phyloP scores from a whole-genome alignment of 1,284 basidiomycete species.

The Boletus hoseneyae region DNA sequence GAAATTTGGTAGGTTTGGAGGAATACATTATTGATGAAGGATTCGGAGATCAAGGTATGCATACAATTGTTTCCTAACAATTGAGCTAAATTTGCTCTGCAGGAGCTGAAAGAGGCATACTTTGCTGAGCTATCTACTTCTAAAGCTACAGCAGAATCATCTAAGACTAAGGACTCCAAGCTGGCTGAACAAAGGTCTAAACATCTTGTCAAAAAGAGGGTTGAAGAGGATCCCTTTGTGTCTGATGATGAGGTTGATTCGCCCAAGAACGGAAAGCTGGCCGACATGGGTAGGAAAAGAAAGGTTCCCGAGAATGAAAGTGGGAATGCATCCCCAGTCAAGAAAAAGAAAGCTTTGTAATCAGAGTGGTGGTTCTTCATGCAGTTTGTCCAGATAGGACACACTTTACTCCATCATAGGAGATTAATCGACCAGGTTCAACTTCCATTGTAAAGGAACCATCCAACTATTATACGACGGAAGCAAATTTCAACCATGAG shows the following conservation, averaged over 20 bases:
- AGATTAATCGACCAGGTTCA: neutral
- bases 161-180: slow-evolving; percentile 23
- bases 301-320: slow-evolving; percentile 2
- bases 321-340: slow-evolving; percentile 11
- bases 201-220: slow-evolving; percentile 40
- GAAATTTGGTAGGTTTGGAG: slow-evolving; percentile 55
- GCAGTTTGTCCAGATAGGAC: neutral
- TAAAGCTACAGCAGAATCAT: slow-evolving; percentile 22
- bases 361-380: neutral
- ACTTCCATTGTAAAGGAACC: neutral
- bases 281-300: slow-evolving; percentile 3
- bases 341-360: slow-evolving; percentile 7
- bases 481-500: neutral
- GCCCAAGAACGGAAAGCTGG: slow-evolving; percentile 1
- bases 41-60: slow-evolving; percentile 57
- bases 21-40: slow-evolving; percentile 53
- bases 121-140: slow-evolving; percentile 41
- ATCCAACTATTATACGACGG: neutral
- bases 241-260: slow-evolving; percentile 41
- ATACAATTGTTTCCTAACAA: neutral
- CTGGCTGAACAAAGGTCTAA: slow-evolving; percentile 38
- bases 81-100: neutral
- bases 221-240: slow-evolving; percentile 42
- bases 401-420: too few species aligned
- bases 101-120: slow-evolving; percentile 61